Base-by-base conservation (phyloP, 805 yeast species). In the Deakozyma indianensis region DNA sequence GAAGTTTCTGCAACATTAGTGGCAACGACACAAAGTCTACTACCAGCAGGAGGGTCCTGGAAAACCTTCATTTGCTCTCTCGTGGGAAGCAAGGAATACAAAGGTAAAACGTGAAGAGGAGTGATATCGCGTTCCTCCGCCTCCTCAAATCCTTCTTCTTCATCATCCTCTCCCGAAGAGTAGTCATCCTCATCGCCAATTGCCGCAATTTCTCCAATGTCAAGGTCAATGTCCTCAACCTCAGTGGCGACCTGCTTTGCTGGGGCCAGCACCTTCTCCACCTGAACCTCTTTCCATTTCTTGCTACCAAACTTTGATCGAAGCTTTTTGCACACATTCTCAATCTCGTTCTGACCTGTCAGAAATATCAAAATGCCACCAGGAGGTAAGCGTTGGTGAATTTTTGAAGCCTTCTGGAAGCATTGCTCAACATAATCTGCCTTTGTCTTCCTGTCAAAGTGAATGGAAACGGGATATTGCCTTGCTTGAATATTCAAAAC, bases 1-100 rank as follows among this genome's bases (percentile, higher is more conserved):
- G 96, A 87, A 0, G 99, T 92, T 61, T 92, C 99, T 0, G 99
- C 99, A 47, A 92, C 94, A 58, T 92, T 92, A 1, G 99, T 92
- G 3, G 99, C 95, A 25, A 92, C 85, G 35, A 92, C 82, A 68
- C 96, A 87, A 7, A 92, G 62, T 55, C 99, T 71, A 35, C 87
- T 73, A 3, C 94, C 95, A 22, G 67, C 65, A 2, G 98, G 98
- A 1, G 96, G 94, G 0, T 70, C 68, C 47, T 83, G 75, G 58
- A 92, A 92, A 1, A 92, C 94, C 58, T 79, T 83, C 87, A 92
- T 79, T 65, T 92, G 99, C 56, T 92, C 95, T 42, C 75, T 76
- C 0, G 97, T 87, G n/a, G 99, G 95, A 32, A 92, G 68, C 41
- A 92, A 66, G 4, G 98, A 90, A 61, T 92, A 92, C 24, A 92